Evolutionary conservation across 495 filamentous ascomycete genomes (phyloP).

Genomic region (Terfezia claveryi): DNA sequence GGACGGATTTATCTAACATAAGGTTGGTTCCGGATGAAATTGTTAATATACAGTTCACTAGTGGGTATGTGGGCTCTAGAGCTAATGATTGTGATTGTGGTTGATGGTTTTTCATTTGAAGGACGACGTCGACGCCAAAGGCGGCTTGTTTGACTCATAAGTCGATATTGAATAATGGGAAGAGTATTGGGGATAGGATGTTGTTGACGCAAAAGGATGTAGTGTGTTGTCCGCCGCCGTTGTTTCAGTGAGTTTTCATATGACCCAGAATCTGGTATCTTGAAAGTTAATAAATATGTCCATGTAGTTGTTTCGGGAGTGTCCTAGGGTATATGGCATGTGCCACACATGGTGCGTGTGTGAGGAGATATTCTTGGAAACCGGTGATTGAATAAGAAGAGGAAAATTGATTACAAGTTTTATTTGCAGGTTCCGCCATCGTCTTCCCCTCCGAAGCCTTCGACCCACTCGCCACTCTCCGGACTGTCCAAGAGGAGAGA

Average conservation of each 20-base stretch:
- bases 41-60: slow-evolving; percentile 93
- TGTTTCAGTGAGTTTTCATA: slow-evolving; percentile 39
- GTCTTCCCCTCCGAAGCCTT: slow-evolving; percentile 79
- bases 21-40: slow-evolving; percentile 43
- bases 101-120: slow-evolving; percentile 1
- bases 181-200: slow-evolving; percentile 64
- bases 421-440: slow-evolving; percentile 34
- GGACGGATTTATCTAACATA: not conserved
- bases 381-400: no score
- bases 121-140: slow-evolving; percentile 76
- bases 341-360: slow-evolving; percentile 43
- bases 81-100: not conserved
- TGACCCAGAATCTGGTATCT: not conserved
- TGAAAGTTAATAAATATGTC: not conserved
- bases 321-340: slow-evolving; percentile 90
- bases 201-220: slow-evolving; percentile 46
- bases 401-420: not conserved
- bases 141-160: slow-evolving; percentile 73
- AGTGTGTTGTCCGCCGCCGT: slow-evolving; percentile 66
- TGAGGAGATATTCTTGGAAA: not conserved
- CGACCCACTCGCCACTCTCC: slow-evolving; percentile 49
- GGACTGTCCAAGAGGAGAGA: slow-evolving; percentile 47
- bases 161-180: slow-evolving; percentile 77
- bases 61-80: slow-evolving; percentile 23
- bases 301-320: slow-evolving; percentile 50